A percentile compares a stretch with the other conserved stretches of the same genome.
Conservation (phyloP, 495 filamentous ascomycete genomes). For the Penicillium cataractarum region DNA sequence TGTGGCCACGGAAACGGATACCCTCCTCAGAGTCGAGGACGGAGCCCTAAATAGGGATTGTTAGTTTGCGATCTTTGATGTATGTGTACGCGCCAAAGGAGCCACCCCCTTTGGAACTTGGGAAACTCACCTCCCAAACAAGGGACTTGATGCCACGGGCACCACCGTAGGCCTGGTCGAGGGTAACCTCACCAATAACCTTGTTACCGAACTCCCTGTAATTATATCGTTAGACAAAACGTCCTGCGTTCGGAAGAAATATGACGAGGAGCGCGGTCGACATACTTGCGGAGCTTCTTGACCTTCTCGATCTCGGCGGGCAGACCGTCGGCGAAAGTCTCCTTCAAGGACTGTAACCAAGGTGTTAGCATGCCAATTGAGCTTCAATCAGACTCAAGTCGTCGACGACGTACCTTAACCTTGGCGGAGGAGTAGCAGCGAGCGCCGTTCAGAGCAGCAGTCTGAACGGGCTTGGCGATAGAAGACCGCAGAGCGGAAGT, state of each 20-base stretch:
- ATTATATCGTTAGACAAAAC: constrained; percentile 23
- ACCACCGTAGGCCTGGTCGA: constrained; percentile 99
- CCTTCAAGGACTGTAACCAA: constrained; percentile 80
- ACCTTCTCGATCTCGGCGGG: constrained; percentile 98
- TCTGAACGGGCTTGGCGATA: constrained; percentile 63
- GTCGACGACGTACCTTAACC: constrained; percentile 65
- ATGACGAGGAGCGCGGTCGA: constrained; percentile 11
- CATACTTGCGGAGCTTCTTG: constrained; percentile 94
- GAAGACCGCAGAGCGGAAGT: constrained; percentile 73
- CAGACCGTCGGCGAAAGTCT: constrained; percentile 94
- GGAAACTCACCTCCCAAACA: constrained; percentile 79
- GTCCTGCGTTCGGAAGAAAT: neutral
- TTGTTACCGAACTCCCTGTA: constrained; percentile 87
- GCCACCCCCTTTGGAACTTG: neutral
- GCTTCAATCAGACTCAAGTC: constrained; percentile 8
- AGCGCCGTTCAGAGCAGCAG: constrained; percentile 76
- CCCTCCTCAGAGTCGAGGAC: constrained; percentile 98
- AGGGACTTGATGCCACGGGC: constrained; percentile 98
- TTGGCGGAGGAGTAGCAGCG: constrained; percentile 88
- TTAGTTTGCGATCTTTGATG: neutral
- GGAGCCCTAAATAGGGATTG: constrained; percentile 65
- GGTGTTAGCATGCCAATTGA: constrained; percentile 31
- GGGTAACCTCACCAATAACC: constrained; percentile 94
- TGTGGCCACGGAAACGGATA: constrained; percentile 98
- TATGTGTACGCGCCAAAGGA: neutral